These are phyloP conservation scores for Agrocybe pediades DNA, from an alignment of 768 basidiomycete species.

Conservation along the genomic window DNA sequence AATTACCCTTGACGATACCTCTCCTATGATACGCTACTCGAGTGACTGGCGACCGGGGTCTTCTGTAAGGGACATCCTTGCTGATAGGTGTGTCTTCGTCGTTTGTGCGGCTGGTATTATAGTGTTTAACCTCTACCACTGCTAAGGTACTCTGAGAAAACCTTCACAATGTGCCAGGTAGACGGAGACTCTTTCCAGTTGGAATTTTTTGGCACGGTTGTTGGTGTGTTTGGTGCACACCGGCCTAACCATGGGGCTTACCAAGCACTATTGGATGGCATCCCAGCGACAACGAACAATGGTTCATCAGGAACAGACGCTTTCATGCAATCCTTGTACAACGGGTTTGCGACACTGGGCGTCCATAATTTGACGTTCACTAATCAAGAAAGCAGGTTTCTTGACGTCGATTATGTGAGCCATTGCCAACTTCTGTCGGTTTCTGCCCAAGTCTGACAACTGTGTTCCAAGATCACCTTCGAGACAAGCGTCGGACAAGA, in stretches of 20 bases:
- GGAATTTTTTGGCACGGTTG: conserved; percentile 38
- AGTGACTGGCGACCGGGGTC: conserved; percentile 19
- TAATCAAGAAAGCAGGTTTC: conserved; percentile 21
- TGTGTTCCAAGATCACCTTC: conserved; percentile 16
- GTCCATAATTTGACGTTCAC: conserved; percentile 20
- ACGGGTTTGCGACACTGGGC: conserved; percentile 5
- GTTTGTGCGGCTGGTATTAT: not conserved
- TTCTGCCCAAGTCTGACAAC: not conserved
- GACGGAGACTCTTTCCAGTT: conserved; percentile 29
- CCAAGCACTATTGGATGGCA: conserved; percentile 23
- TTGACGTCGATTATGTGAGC: conserved; percentile 43
- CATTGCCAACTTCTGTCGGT: too few species aligned
- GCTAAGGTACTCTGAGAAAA: conserved; percentile 14
- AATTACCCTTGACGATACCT: conserved; percentile 1
- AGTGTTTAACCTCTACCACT: not conserved
- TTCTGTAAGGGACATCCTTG: conserved; percentile 6
- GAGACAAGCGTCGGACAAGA: conserved; percentile 16
- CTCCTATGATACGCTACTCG: conserved; percentile 1
- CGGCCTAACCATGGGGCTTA: conserved; percentile 39
- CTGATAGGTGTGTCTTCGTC: conserved; percentile 9
- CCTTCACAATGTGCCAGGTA: conserved; percentile 28
- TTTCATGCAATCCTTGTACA: conserved; percentile 5
- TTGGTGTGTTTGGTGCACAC: conserved; percentile 42
- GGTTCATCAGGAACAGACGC: conserved; percentile 5
- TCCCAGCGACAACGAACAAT: conserved; percentile 4